phyloP scores from a whole-genome alignment of 306 rosid species.

The Dalbergia cultrata region DNA sequence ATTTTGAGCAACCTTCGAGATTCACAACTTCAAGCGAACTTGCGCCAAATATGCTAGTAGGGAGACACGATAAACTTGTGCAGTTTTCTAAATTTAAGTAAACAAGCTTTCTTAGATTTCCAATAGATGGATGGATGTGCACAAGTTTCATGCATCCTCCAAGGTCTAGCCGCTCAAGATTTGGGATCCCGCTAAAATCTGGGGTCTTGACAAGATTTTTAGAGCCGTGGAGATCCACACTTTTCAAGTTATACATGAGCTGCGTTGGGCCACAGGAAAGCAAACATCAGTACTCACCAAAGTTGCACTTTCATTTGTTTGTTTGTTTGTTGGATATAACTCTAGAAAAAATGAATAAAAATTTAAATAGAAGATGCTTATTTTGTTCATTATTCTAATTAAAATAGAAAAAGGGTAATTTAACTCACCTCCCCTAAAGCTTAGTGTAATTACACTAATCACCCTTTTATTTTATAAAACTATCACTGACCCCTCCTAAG shows the following conservation, averaged over 20 bases:
- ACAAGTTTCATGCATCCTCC: background rate
- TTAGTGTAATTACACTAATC: too few species aligned
- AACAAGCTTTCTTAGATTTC: background rate
- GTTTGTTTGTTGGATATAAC: too few species aligned
- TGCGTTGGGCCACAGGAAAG: background rate
- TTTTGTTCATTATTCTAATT: background rate
- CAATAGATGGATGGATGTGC: background rate
- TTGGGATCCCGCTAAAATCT: background rate
- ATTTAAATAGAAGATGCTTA: too few species aligned
- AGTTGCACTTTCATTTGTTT: too few species aligned
- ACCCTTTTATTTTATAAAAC: too few species aligned
- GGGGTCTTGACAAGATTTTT: background rate
- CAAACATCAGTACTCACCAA: too few species aligned
- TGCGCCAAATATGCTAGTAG: background rate
- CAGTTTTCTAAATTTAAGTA: slow-evolving; percentile 16
- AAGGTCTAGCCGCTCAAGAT: too few species aligned
- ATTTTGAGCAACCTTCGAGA: background rate
- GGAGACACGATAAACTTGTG: background rate
- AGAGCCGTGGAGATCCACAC: background rate
- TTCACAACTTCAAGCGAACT: slow-evolving; percentile 8
- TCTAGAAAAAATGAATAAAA: background rate
- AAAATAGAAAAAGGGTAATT: too few species aligned
- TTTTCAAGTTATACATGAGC: slow-evolving; percentile 8
- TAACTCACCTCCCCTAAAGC: too few species aligned
- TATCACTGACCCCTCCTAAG: too few species aligned